Evolutionary conservation across 495 filamentous ascomycete species (phyloP).

Genomic region (Tuber umbilicatum): DNA sequence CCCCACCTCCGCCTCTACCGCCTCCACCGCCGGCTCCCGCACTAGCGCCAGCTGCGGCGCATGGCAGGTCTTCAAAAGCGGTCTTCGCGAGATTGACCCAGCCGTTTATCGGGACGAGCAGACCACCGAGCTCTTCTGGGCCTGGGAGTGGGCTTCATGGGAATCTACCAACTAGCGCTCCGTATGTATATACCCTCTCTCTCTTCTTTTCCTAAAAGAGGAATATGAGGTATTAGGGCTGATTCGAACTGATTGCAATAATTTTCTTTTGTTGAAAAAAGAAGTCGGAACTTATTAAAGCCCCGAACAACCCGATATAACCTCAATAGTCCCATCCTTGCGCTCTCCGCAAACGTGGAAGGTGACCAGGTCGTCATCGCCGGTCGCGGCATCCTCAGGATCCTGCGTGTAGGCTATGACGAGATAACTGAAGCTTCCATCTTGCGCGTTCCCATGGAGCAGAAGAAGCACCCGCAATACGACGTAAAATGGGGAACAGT

Average conservation of each 20-base stretch:
- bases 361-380: conserved; percentile 37
- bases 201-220: not conserved
- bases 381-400: conserved; percentile 31
- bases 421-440: conserved; percentile 31
- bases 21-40: conserved; percentile 24
- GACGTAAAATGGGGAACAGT: conserved; percentile 64
- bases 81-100: conserved; percentile 39
- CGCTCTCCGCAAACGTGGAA: conserved; percentile 34
- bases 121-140: conserved; percentile 39
- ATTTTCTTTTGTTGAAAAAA: not conserved
- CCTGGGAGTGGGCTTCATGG: conserved; percentile 10
- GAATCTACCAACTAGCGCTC: conserved; percentile 18
- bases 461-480: conserved; percentile 43
- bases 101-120: conserved; percentile 37
- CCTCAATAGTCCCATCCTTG: conserved; percentile 31
- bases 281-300: conserved; percentile 23
- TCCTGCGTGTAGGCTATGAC: conserved; percentile 27
- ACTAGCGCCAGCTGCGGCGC: conserved; percentile 16
- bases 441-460: conserved; percentile 30
- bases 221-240: not conserved
- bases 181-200: conserved; percentile 17
- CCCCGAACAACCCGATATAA: conserved; percentile 32
- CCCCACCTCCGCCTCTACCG: not conserved
- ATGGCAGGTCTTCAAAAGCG: conserved; percentile 25
- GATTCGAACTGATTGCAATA: not conserved